A percentile compares a stretch with the other conserved stretches of the same genome.
Evolutionary conservation across 2,329 filamentous ascomycete genomes (phyloP).

Genomic region (Microcyclospora pomicola): DNA sequence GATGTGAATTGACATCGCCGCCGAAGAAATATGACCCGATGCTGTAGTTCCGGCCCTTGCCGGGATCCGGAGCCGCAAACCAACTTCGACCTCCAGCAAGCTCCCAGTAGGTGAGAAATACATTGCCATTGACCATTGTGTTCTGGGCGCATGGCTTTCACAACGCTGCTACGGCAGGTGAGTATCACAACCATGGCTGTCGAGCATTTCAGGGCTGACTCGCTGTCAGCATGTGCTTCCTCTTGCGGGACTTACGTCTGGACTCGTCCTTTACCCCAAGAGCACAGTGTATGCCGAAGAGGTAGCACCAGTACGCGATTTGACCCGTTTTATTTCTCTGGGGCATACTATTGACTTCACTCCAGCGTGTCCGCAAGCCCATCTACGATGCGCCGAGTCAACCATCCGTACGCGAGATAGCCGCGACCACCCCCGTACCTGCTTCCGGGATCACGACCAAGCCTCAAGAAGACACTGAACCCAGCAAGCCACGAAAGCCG

Average conservation of each 20-base stretch:
- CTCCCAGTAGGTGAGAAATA: slow-evolving; percentile 2
- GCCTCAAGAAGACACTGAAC: slow-evolving; percentile 20
- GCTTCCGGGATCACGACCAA: slow-evolving; percentile 21
- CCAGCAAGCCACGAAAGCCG: slow-evolving; percentile 31
- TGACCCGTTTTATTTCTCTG: not conserved
- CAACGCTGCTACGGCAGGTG: slow-evolving; percentile 40
- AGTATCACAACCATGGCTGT: slow-evolving; percentile 7
- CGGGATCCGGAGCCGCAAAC: not conserved
- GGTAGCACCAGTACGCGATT: slow-evolving; percentile 7
- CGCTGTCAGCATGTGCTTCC: slow-evolving; percentile 34
- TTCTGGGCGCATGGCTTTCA: slow-evolving; percentile 34
- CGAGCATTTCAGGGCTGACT: slow-evolving; percentile 5
- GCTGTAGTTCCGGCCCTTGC: not conserved
- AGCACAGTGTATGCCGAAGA: slow-evolving; percentile 37
- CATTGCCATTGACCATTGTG: slow-evolving; percentile 11
- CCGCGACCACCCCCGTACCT: slow-evolving; percentile 25
- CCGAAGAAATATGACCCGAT: too few relatives aligned
- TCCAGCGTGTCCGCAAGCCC: slow-evolving; percentile 36
- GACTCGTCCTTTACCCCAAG: slow-evolving; percentile 33
- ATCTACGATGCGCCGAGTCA: slow-evolving; percentile 60
- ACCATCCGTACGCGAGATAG: slow-evolving; percentile 21
- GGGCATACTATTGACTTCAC: slow-evolving; percentile 4
- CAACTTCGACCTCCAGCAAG: slow-evolving; percentile 1
- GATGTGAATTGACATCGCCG: too few relatives aligned
- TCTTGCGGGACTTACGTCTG: slow-evolving; percentile 32